Evolutionary conservation across 345 rosid genomes (phyloP).

Genomic region (Alliaria petiolata): DNA sequence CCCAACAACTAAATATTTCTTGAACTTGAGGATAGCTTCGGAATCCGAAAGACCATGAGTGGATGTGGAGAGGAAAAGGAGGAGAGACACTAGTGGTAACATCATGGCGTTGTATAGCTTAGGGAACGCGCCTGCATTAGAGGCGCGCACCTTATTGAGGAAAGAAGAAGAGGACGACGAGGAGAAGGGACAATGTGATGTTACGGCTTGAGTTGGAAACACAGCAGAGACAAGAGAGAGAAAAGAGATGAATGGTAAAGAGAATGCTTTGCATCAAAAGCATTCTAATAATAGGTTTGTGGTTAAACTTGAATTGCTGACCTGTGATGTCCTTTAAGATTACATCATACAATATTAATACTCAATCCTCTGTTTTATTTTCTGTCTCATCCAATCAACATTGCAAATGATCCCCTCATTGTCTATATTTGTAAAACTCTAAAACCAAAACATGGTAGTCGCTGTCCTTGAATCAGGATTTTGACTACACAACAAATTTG

Average conservation of each 20-base stretch:
- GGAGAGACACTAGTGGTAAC: constrained; percentile 20
- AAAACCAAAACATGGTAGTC: neutral
- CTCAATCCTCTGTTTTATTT: constrained; percentile 1
- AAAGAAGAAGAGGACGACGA: constrained; percentile 17
- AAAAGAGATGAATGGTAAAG: constrained; percentile 24
- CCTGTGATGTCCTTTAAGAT: constrained; percentile 22
- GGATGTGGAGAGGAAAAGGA: constrained; percentile 19
- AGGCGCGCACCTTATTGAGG: constrained; percentile 54
- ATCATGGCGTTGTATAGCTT: constrained; percentile 13
- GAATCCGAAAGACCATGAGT: constrained; percentile 38
- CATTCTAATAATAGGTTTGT: constrained; percentile 23
- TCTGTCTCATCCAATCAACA: neutral
- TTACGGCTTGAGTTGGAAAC: constrained; percentile 21
- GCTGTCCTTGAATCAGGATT: neutral
- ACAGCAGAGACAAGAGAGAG: constrained; percentile 16
- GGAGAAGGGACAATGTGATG: constrained; percentile 7
- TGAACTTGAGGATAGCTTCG: constrained; percentile 58
- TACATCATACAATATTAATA: constrained; percentile 5
- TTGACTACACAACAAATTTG: neutral
- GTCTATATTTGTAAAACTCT: constrained; percentile 3
- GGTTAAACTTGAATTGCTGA: constrained; percentile 24
- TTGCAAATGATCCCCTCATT: neutral
- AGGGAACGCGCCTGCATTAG: constrained; percentile 40
- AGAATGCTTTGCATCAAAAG: constrained; percentile 21
- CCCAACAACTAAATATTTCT: constrained; percentile 42